These are phyloP conservation scores for Pseudogymnoascus sp. DNA, from an alignment of 2,329 filamentous ascomycete species.

Conservation along the genomic window DNA sequence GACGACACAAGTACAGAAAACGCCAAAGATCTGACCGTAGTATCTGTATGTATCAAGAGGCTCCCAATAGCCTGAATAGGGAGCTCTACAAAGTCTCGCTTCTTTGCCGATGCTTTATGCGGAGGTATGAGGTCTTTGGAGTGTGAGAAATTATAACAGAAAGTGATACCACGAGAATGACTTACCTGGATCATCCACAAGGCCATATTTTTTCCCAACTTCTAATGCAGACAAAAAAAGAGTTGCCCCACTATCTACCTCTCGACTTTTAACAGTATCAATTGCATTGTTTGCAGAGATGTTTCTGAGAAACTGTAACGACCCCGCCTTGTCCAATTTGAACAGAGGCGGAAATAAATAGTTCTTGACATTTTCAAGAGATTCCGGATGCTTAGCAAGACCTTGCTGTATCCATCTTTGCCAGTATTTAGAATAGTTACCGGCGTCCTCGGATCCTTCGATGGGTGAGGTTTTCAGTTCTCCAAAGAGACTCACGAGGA, in stretches of 20 bases:
- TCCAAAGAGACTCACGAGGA: constrained; percentile 51
- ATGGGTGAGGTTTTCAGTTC: constrained; percentile 29
- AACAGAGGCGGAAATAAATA: constrained; percentile 59
- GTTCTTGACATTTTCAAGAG: constrained; percentile 56
- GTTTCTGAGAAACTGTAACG: constrained; percentile 50
- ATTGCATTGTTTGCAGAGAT: constrained; percentile 47
- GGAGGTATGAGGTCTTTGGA: constrained; percentile 25
- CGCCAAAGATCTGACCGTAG: constrained; percentile 68
- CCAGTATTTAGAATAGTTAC: constrained; percentile 37
- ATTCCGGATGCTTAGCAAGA: constrained; percentile 41
- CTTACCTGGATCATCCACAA: constrained; percentile 61
- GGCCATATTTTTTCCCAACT: constrained; percentile 60
- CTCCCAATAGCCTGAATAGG: constrained; percentile 41
- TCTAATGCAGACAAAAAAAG: constrained; percentile 62
- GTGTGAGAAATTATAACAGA: constrained; percentile 10
- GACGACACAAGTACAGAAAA: constrained; percentile 75
- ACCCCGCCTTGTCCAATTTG: constrained; percentile 46
- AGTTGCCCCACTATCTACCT: constrained; percentile 47
- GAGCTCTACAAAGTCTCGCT: constrained; percentile 30
- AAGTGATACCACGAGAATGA: constrained; percentile 15
- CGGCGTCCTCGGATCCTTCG: constrained; percentile 31
- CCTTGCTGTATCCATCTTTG: constrained; percentile 49
- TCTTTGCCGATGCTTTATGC: constrained; percentile 31
- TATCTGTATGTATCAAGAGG: constrained; percentile 49
- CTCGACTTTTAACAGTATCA: constrained; percentile 37